Percentiles rank a stretch among this genome's conserved stretches.
These are phyloP conservation scores for Ogataea salicorniae DNA, from an alignment of 805 yeast species.

Conservation along the genomic window DNA sequence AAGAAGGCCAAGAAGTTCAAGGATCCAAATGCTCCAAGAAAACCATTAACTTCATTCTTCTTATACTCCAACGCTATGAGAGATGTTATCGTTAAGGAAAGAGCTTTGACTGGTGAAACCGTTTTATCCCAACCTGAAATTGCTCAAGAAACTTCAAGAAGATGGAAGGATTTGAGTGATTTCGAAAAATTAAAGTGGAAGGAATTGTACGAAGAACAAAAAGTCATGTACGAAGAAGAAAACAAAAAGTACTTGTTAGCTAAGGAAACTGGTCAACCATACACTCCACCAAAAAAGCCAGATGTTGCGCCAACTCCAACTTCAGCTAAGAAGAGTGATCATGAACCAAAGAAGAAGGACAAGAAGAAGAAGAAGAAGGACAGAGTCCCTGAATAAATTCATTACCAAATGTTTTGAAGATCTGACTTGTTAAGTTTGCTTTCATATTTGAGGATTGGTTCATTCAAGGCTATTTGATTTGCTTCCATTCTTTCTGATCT, in stretches of 20 bases:
- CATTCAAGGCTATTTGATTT: background rate
- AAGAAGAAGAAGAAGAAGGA: slow-evolving; percentile 48
- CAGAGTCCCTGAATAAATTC: slow-evolving; percentile 17
- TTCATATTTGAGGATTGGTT: slow-evolving; percentile 1
- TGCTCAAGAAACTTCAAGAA: slow-evolving; percentile 69
- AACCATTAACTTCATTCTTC: slow-evolving; percentile 86
- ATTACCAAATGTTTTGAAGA: background rate
- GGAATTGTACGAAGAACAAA: slow-evolving; percentile 46
- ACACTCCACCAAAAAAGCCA: slow-evolving; percentile 25
- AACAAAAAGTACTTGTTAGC: slow-evolving; percentile 26
- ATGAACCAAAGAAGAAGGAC: slow-evolving; percentile 45
- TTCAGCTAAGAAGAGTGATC: slow-evolving; percentile 20
- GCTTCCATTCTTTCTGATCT: background rate
- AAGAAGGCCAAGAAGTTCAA: slow-evolving; percentile 47
- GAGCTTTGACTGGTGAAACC: slow-evolving; percentile 52
- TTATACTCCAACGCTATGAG: slow-evolving; percentile 71
- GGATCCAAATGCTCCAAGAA: slow-evolving; percentile 95
- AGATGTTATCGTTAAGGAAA: slow-evolving; percentile 62
- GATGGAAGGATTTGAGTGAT: slow-evolving; percentile 73
- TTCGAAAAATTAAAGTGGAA: slow-evolving; percentile 71
- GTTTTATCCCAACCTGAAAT: slow-evolving; percentile 71
- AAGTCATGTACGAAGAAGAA: slow-evolving; percentile 31
- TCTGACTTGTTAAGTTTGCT: background rate
- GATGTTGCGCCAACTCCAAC: slow-evolving; percentile 21
- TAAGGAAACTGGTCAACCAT: slow-evolving; percentile 25